Evolutionary conservation across 2,329 filamentous ascomycete species (phyloP).

Genomic region (Blastomyces silverae): DNA sequence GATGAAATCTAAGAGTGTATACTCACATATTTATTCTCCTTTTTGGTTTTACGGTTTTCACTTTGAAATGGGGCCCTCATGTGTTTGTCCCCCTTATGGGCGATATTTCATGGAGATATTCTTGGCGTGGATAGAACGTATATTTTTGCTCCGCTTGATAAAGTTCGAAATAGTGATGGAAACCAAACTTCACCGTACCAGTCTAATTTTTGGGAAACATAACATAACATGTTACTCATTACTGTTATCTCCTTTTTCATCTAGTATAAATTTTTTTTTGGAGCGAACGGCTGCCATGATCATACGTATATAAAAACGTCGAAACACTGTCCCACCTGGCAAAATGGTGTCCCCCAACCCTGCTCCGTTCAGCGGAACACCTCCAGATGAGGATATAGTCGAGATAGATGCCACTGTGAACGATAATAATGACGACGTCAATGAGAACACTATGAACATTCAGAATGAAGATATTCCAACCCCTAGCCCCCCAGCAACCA

Average conservation of each 20-base stretch:
- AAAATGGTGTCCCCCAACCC: background rate
- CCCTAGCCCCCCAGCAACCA: background rate
- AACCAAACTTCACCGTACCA: background rate
- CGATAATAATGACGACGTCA: background rate
- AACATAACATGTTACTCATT: background rate
- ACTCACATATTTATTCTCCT: background rate
- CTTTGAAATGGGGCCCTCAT: background rate
- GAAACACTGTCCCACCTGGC: background rate
- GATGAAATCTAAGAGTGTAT: background rate
- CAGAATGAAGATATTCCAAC: background rate
- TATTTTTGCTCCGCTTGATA: background rate
- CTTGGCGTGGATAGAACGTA: background rate
- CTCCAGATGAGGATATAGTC: background rate
- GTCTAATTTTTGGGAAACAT: background rate
- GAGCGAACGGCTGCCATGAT: background rate
- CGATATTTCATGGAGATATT: background rate
- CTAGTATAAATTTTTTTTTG: background rate
- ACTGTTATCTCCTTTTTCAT: background rate
- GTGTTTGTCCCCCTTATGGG: background rate
- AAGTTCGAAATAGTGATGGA: background rate
- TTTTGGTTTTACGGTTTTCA: background rate
- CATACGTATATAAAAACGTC: background rate
- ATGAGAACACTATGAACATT: background rate
- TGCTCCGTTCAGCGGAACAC: background rate
- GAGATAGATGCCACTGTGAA: background rate